Conservation (phyloP, 345 rosid species). For the Brassica cretica region DNA sequence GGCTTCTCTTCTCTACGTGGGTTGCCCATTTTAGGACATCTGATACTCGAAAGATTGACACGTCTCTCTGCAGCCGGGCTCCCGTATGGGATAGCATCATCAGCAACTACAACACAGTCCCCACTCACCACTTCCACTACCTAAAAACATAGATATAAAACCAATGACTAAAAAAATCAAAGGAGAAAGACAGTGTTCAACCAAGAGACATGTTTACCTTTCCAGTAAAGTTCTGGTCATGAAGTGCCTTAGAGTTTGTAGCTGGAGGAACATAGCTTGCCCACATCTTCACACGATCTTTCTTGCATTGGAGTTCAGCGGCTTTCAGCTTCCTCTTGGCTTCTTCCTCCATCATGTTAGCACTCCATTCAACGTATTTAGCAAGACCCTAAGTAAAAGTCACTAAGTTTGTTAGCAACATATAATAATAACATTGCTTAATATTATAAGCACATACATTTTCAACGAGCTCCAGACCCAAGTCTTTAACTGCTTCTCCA, state of each 20-base stretch:
- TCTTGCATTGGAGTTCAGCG: slow-evolving; percentile 93
- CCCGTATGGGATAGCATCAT: slow-evolving; percentile 85
- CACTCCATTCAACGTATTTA: slow-evolving; percentile 98
- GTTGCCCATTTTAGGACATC: slow-evolving; percentile 86
- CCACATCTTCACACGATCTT: slow-evolving; percentile 71
- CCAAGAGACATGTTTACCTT: slow-evolving; percentile 51
- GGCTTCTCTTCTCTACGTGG: slow-evolving; percentile 91
- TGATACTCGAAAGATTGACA: slow-evolving; percentile 88
- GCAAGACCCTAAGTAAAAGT: slow-evolving; percentile 72
- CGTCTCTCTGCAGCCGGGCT: slow-evolving; percentile 85
- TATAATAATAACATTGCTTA: not conserved
- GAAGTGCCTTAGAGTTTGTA: slow-evolving; percentile 83
- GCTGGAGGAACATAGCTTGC: slow-evolving; percentile 83
- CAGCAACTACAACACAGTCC: slow-evolving; percentile 85
- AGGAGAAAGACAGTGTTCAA: not conserved
- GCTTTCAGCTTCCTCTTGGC: slow-evolving; percentile 71
- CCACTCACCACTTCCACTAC: slow-evolving; percentile 98
- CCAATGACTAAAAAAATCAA: not conserved
- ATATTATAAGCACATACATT: slow-evolving; percentile 52
- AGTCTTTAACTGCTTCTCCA: slow-evolving; percentile 81
- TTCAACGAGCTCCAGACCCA: slow-evolving; percentile 91
- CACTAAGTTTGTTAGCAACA: slow-evolving; percentile 15
- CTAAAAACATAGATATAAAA: slow-evolving; percentile 43
- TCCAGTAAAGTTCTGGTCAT: slow-evolving; percentile 86
- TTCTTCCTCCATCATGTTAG: slow-evolving; percentile 94